Evolutionary conservation across 129 eudicot genomes (phyloP).

Genomic region (Centaurea solstitialis): DNA sequence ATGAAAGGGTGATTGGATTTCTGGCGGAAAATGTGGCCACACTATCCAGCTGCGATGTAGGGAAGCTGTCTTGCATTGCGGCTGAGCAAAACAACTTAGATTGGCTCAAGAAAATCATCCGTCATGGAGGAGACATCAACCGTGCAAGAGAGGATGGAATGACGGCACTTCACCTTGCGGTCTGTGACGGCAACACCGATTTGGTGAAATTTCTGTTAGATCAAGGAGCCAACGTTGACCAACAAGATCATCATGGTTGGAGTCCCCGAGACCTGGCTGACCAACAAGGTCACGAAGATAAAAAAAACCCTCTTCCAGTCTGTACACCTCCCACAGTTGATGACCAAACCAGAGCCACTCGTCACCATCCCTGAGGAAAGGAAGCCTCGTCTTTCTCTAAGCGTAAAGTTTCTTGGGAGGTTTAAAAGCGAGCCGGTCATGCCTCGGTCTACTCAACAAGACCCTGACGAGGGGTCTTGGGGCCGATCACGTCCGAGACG

Average conservation of each 20-base stretch:
- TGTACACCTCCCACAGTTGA: conserved; percentile 18
- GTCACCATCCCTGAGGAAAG: conserved; percentile 43
- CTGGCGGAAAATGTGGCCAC: conserved; percentile 66
- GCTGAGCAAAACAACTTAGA: conserved; percentile 66
- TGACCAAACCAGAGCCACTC: conserved; percentile 19
- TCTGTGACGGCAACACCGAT: conserved; percentile 74
- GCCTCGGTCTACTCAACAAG: conserved; percentile 33
- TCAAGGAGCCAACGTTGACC: conserved; percentile 59
- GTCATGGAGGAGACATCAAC: conserved; percentile 68
- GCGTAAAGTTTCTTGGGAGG: conserved; percentile 60
- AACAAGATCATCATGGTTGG: conserved; percentile 67
- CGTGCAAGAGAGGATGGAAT: conserved; percentile 49
- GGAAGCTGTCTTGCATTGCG: conserved; percentile 71
- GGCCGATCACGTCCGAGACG: conserved; percentile 50
- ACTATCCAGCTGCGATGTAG: conserved; percentile 65
- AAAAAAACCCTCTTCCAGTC: conserved; percentile 54
- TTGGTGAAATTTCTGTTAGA: conserved; percentile 67
- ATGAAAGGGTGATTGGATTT: conserved; percentile 44
- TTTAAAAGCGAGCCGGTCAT: conserved; percentile 71
- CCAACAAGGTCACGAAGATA: conserved; percentile 93
- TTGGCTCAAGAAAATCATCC: conserved; percentile 57
- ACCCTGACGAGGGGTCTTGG: conserved; percentile 38
- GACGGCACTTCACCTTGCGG: conserved; percentile 86
- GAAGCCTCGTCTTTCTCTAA: conserved; percentile 23
- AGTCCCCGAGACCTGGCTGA: conserved; percentile 83